A percentile compares a stretch with the other conserved stretches of the same genome.
phyloP scores from a whole-genome alignment of 768 basidiomycete species.

The Termitomyces sp. region DNA sequence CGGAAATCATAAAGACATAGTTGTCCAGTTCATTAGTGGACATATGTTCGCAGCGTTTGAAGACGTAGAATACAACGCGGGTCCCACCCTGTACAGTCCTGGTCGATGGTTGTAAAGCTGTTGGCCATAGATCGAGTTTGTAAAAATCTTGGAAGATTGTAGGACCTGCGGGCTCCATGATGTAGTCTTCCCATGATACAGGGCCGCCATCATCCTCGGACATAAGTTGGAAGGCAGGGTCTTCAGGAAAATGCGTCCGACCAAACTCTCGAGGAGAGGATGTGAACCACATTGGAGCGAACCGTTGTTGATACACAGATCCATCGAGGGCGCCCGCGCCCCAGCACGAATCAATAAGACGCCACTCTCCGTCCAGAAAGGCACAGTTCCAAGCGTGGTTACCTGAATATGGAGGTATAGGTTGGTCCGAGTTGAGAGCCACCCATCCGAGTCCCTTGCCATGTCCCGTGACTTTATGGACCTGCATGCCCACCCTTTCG shows the following conservation, averaged over 20 bases:
- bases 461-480: conserved; percentile 35
- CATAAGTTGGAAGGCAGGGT: conserved; percentile 36
- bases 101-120: conserved; percentile 28
- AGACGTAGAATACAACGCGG: conserved; percentile 30
- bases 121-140: conserved; percentile 24
- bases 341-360: conserved; percentile 43
- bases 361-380: conserved; percentile 38
- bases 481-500: conserved; percentile 32
- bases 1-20: conserved; percentile 31
- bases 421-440: conserved; percentile 23
- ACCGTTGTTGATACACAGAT: conserved; percentile 25
- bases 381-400: conserved; percentile 48
- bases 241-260: conserved; percentile 36
- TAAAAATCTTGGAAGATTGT: conserved; percentile 29
- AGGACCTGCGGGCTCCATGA: conserved; percentile 33
- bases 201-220: conserved; percentile 31
- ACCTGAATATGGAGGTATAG: conserved; percentile 28
- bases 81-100: conserved; percentile 27
- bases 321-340: conserved; percentile 38
- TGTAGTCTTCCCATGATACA: conserved; percentile 39
- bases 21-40: conserved; percentile 35
- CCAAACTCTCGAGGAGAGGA: conserved; percentile 37
- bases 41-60: conserved; percentile 43
- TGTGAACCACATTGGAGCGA: conserved; percentile 36
- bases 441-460: conserved; percentile 41